These are phyloP conservation scores for Eucalyptus erythrocorys DNA, from an alignment of 345 rosid species.

Conservation along the genomic window DNA sequence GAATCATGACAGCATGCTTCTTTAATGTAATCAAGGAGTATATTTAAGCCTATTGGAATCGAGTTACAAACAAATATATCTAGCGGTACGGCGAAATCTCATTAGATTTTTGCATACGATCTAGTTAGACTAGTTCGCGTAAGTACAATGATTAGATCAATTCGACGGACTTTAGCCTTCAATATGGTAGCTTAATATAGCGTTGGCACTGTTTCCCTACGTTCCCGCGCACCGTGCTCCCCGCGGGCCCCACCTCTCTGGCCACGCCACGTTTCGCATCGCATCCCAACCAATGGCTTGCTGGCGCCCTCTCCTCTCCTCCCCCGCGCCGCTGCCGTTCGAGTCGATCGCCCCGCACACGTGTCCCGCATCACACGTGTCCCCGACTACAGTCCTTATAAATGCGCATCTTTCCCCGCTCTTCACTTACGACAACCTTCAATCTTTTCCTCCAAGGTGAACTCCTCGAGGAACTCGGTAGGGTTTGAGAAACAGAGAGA, in stretches of 20 bases:
- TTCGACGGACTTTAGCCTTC: background rate
- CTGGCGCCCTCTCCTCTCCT: too few relatives aligned
- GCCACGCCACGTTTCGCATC: background rate
- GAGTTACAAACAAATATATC: background rate
- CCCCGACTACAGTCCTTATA: constrained; percentile 16
- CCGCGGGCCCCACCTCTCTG: background rate
- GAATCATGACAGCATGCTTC: background rate
- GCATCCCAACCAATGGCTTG: too few relatives aligned
- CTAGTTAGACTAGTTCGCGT: background rate
- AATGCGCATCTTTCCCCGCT: background rate
- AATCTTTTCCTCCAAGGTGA: background rate
- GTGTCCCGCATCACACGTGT: constrained; percentile 47
- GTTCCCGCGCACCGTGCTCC: background rate
- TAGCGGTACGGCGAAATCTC: background rate
- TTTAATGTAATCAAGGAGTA: background rate
- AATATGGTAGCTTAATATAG: background rate
- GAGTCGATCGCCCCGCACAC: constrained; percentile 5
- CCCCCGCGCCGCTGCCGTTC: background rate
- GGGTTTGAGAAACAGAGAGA: background rate
- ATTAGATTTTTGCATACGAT: too few relatives aligned
- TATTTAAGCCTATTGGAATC: background rate
- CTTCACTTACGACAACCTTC: background rate
- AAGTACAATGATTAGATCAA: background rate
- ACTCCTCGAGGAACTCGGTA: background rate
- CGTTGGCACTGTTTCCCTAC: background rate